phyloP scores from a whole-genome alignment of 768 basidiomycete species.

The Amanita rubescens region DNA sequence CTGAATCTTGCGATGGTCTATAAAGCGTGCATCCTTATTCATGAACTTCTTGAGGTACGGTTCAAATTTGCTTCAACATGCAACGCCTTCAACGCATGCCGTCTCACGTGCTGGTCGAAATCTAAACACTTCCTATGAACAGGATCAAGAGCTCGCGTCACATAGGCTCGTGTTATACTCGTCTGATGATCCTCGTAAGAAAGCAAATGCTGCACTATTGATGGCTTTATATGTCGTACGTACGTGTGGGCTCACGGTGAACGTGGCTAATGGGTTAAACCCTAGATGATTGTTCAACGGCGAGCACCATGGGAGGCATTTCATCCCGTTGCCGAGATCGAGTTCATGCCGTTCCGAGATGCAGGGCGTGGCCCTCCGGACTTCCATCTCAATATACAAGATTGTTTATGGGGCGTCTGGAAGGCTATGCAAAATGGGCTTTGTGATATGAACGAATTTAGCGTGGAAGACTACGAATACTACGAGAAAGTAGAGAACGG shows the following conservation, averaged over 20 bases:
- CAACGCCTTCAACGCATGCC: slow-evolving; percentile 14
- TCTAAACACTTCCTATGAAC: slow-evolving; percentile 11
- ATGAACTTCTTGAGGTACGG: slow-evolving; percentile 75
- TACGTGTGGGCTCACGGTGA: slow-evolving; percentile 14
- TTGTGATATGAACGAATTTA: slow-evolving; percentile 92
- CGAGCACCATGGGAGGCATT: slow-evolving; percentile 93
- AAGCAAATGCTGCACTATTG: slow-evolving; percentile 91
- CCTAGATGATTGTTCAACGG: slow-evolving; percentile 86
- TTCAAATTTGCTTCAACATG: slow-evolving; percentile 23
- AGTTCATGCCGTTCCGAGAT: slow-evolving; percentile 94
- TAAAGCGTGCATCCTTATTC: slow-evolving; percentile 86
- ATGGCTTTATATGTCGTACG: slow-evolving; percentile 90
- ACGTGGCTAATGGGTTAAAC: slow-evolving; percentile 6
- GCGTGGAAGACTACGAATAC: slow-evolving; percentile 85
- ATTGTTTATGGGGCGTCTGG: slow-evolving; percentile 84
- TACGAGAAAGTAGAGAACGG: slow-evolving; percentile 96
- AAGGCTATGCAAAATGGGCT: slow-evolving; percentile 88
- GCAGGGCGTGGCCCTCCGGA: slow-evolving; percentile 90
- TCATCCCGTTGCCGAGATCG: slow-evolving; percentile 84
- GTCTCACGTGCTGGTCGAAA: slow-evolving; percentile 23
- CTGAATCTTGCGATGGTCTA: slow-evolving; percentile 90
- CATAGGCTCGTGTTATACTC: slow-evolving; percentile 85
- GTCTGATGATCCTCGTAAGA: slow-evolving; percentile 74
- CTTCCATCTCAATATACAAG: slow-evolving; percentile 90
- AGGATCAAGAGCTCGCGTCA: slow-evolving; percentile 72